A percentile compares a stretch with the other conserved stretches of the same genome.
Conservation (phyloP, 23 red algal species). For the Porphyridium purpureum region DNA sequence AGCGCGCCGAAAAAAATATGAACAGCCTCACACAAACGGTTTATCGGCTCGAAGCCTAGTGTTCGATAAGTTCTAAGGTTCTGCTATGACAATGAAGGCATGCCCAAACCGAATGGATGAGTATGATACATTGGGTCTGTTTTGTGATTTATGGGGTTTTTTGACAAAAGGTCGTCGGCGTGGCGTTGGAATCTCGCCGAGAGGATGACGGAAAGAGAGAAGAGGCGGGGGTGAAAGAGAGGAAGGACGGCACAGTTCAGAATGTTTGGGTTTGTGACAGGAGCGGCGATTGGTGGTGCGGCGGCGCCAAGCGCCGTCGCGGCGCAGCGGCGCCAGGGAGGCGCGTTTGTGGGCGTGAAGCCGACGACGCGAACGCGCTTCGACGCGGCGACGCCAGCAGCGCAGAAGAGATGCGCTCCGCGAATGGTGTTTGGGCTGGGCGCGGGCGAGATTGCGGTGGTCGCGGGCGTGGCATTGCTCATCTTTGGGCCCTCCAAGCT, state of each 20-base stretch:
- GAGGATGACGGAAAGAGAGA: slow-evolving; percentile 4
- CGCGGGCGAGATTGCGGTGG: slow-evolving; percentile 58
- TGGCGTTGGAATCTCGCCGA: no score
- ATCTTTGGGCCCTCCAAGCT: slow-evolving; percentile 87
- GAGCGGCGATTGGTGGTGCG: background rate
- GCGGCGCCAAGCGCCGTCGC: background rate
- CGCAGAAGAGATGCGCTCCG: background rate
- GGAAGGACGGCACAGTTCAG: background rate
- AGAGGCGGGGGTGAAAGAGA: background rate
- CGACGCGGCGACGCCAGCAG: background rate
- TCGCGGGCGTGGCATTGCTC: slow-evolving; percentile 60
- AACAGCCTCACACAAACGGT: no score
- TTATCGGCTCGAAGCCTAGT: no score
- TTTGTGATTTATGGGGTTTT: no score
- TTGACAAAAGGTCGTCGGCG: no score
- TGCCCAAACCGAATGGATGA: no score
- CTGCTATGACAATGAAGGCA: no score
- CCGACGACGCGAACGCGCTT: background rate
- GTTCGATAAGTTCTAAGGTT: no score
- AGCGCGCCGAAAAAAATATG: no score
- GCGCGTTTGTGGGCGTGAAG: background rate
- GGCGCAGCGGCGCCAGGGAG: background rate
- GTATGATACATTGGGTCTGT: no score
- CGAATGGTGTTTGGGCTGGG: slow-evolving; percentile 66
- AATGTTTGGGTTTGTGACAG: background rate